phyloP scores from a whole-genome alignment of 148 eudicot genomes.

The Oxyria digyna region DNA sequence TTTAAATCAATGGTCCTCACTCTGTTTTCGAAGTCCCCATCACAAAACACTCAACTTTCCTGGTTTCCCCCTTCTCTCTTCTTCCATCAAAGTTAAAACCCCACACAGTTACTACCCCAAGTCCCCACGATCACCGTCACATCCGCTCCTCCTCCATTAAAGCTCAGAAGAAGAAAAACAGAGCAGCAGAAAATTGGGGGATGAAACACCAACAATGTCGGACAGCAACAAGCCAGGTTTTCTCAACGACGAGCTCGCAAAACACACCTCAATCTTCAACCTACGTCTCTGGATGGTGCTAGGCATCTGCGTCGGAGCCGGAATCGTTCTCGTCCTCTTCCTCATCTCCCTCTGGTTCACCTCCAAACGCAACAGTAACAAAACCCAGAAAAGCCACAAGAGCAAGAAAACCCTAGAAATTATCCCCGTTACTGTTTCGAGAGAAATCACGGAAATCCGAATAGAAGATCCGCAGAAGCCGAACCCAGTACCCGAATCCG shows the following conservation, averaged over 20 bases:
- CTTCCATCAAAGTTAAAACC: background rate
- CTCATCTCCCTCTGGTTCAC: constrained; percentile 57
- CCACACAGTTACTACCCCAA: background rate
- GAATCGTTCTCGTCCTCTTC: constrained; percentile 44
- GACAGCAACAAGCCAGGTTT: constrained; percentile 23
- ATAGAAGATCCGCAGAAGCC: constrained; percentile 19
- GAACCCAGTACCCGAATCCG: constrained; percentile 21
- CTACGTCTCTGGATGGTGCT: constrained; percentile 56
- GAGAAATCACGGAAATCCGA: constrained; percentile 58
- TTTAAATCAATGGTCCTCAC: background rate
- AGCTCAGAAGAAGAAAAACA: background rate
- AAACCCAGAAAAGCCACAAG: background rate
- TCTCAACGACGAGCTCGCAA: constrained; percentile 44
- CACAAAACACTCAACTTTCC: background rate
- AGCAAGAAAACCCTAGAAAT: constrained; percentile 1
- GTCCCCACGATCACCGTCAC: background rate
- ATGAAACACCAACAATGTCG: constrained; percentile 20
- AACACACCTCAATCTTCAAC: constrained; percentile 50
- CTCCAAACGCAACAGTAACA: constrained; percentile 26
- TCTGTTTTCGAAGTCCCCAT: background rate
- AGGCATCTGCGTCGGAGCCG: constrained; percentile 57
- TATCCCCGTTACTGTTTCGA: constrained; percentile 18
- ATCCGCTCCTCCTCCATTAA: background rate
- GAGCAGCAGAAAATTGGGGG: background rate
- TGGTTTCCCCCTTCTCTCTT: background rate